phyloP scores from a whole-genome alignment of 192 early-diverging fungal genomes.

The Backusella luteola region DNA sequence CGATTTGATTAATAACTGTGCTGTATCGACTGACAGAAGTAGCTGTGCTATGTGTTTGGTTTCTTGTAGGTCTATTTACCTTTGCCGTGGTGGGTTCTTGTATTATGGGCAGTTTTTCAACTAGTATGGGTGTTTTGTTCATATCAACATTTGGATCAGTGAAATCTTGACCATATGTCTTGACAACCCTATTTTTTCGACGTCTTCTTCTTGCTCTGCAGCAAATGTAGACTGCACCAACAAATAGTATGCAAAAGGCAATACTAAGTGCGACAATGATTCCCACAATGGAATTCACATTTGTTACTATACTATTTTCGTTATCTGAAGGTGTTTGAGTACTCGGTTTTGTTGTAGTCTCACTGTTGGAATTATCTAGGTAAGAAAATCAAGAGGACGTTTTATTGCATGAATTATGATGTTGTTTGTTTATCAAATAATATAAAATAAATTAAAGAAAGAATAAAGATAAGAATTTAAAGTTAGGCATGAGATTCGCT shows the following conservation, averaged over 20 bases:
- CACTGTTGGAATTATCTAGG: background rate
- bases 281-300: background rate
- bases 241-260: background rate
- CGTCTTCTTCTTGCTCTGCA: background rate
- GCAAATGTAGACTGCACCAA: background rate
- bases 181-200: background rate
- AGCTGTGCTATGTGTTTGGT: background rate
- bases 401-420: background rate
- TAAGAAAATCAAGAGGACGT: background rate
- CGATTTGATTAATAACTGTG: background rate
- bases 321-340: background rate
- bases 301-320: background rate
- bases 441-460: background rate
- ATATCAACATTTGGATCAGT: background rate
- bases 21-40: constrained; percentile 10
- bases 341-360: background rate
- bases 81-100: background rate
- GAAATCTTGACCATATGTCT: background rate
- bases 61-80: background rate
- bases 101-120: background rate
- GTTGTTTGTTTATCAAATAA: background rate
- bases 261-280: background rate
- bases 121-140: background rate
- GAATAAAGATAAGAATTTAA: background rate
- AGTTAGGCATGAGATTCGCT: background rate